These are phyloP conservation scores for Castanea mollissima DNA, from an alignment of 306 rosid species.

Conservation along the genomic window DNA sequence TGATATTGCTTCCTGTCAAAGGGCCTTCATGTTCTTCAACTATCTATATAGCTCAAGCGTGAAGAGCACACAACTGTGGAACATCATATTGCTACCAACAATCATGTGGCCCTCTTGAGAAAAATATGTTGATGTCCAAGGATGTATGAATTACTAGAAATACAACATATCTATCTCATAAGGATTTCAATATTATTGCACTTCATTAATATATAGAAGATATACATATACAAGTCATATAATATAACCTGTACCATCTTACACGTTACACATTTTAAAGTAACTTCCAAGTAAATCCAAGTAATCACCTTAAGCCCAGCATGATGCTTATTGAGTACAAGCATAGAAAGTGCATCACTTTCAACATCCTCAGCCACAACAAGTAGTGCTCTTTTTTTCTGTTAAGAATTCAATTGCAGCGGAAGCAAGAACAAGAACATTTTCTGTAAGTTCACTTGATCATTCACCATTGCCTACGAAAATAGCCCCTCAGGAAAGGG, in stretches of 20 bases:
- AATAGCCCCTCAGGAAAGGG: conserved; percentile 21
- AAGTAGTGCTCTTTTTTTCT: conserved; percentile 81
- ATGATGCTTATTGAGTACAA: conserved; percentile 93
- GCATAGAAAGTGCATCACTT: conserved; percentile 85
- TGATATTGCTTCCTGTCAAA: not conserved
- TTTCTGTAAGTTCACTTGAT: not conserved
- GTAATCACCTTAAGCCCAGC: conserved; percentile 81
- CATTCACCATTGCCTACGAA: conserved; percentile 17
- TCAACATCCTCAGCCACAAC: conserved; percentile 96
- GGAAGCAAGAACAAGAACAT: conserved; percentile 21
- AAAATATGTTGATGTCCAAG: not conserved
- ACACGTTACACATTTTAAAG: not conserved
- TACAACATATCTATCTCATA: not conserved
- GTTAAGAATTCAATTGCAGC: conserved; percentile 27
- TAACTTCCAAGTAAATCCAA: conserved; percentile 2
- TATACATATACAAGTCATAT: too few relatives aligned
- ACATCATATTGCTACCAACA: not conserved
- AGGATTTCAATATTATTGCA: not conserved
- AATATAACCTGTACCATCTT: not conserved
- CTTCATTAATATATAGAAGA: not conserved
- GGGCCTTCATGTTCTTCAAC: not conserved
- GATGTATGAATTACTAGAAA: not conserved
- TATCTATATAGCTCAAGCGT: not conserved
- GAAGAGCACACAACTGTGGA: not conserved
- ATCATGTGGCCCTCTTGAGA: not conserved